phyloP scores from a whole-genome alignment of 306 rosid genomes.

The Citrullus amarus region DNA sequence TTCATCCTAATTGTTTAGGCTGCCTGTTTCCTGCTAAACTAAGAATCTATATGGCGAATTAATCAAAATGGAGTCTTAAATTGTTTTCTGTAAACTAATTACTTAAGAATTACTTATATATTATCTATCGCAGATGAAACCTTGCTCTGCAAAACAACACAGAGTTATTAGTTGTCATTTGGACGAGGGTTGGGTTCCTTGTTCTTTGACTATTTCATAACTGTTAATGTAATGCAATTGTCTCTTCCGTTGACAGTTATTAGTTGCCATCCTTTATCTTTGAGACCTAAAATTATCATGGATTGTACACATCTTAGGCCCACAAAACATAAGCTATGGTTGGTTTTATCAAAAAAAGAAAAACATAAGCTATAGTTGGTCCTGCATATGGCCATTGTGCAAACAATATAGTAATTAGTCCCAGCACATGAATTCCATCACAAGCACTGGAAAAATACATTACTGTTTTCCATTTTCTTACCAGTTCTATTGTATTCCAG shows the following conservation, averaged over 20 bases:
- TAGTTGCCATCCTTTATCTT: not conserved
- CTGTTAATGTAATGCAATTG: not conserved
- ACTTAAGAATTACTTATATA: not conserved
- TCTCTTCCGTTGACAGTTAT: not conserved
- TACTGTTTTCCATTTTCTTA: not conserved
- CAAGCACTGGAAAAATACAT: not conserved
- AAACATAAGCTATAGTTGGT: not conserved
- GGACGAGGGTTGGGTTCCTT: not conserved
- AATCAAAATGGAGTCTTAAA: not conserved
- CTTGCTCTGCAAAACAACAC: not conserved
- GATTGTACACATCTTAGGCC: not conserved
- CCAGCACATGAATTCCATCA: not conserved
- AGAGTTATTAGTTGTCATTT: not conserved
- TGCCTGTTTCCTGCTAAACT: not conserved
- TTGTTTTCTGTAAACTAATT: not conserved
- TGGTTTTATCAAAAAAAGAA: not conserved
- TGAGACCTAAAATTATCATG: not conserved
- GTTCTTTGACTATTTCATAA: not conserved
- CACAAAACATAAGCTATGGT: not conserved
- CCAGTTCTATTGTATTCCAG: slow-evolving; percentile 33
- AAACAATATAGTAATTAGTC: not conserved
- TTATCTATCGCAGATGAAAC: not conserved
- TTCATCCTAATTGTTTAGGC: not conserved
- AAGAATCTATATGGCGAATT: not conserved
- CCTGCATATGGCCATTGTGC: not conserved